Conservation (phyloP, 2,329 filamentous ascomycete genomes). For the Hirsutella minnesotensis region DNA sequence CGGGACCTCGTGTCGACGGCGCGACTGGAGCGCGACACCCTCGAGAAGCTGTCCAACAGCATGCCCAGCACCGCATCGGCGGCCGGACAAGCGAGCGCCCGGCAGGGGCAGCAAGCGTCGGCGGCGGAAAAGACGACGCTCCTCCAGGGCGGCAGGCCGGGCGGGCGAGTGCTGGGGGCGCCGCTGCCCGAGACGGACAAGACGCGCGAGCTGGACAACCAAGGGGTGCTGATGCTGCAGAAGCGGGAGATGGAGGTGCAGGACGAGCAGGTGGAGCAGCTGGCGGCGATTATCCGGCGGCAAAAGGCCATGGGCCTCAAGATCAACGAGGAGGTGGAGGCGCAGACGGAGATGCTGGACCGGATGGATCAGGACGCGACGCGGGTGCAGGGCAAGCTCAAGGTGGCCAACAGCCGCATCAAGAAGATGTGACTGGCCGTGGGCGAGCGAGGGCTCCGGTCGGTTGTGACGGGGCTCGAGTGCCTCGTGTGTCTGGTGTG, state of each 20-base stretch:
- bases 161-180: conserved; percentile 59
- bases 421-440: conserved; percentile 45
- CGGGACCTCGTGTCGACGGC: conserved; percentile 59
- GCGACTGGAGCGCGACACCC: conserved; percentile 60
- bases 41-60: conserved; percentile 60
- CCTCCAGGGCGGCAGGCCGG: conserved; percentile 25
- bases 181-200: conserved; percentile 64
- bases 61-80: conserved; percentile 20
- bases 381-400: conserved; percentile 54
- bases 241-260: conserved; percentile 63
- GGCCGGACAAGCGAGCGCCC: conserved; percentile 30
- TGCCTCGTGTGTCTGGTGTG: conserved; percentile 20
- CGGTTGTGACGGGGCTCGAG: conserved; percentile 16
- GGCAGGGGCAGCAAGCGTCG: conserved; percentile 33
- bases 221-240: conserved; percentile 62
- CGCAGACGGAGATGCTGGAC: conserved; percentile 60
- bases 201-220: conserved; percentile 66
- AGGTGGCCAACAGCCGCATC: conserved; percentile 61
- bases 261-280: conserved; percentile 57
- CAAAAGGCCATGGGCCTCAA: conserved; percentile 69
- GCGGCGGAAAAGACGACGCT: conserved; percentile 38
- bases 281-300: conserved; percentile 56
- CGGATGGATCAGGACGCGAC: conserved; percentile 55
- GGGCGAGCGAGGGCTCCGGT: conserved; percentile 12
- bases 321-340: conserved; percentile 61